Evolutionary conservation across 495 filamentous ascomycete genomes (phyloP), one percentile per base, ranked within the genome.

Genomic region (Coniosporium apollinis): DNA sequence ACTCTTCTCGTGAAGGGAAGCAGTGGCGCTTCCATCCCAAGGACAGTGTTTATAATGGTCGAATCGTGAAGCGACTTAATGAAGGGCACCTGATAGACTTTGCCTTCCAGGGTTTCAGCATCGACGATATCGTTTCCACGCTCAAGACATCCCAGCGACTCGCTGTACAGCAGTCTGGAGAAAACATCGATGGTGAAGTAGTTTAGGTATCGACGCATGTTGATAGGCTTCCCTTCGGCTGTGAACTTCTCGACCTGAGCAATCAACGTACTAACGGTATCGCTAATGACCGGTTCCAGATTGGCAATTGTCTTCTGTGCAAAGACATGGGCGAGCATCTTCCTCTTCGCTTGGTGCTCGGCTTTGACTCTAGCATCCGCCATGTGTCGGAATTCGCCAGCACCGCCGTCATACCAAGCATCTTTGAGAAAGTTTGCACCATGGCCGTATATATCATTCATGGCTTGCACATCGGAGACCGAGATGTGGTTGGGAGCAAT

Each of bases 401-500:
- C 24, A 8, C 24, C 24, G 13, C 24, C 24, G 24, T 41, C 42
- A 24, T 44, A 44, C 30, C 30, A 44, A 20, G 42, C 37, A 22
- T 41, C 42, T 37, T 44, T 44, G 14, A 44, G 3, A 15, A 41
- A 26, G 24, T 26, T 26, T 7, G 24, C 24, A 8, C 24, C 24
- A 13, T 58, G 20, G 37, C 53, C 51, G 28, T 56, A 59, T 5
- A 59, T 51, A 10, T 41, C 44, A 15, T 50, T 49, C 19, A 56
- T 37, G 4, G 50, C 48, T 13, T 39, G 34, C 0, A 50, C 50
- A 32, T 54, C 48, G 4, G 38, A 45, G 22, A 49, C 43, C 0
- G 47, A 39, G 24, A 56, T 36, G 29, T 54, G 46, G 42, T 58
- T 50, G 19, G 49, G 51, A 3, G 47, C 54, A 14, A 59, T 55